Conservation (phyloP, 75 land plant genomes). For the Cupressus sempervirens region DNA sequence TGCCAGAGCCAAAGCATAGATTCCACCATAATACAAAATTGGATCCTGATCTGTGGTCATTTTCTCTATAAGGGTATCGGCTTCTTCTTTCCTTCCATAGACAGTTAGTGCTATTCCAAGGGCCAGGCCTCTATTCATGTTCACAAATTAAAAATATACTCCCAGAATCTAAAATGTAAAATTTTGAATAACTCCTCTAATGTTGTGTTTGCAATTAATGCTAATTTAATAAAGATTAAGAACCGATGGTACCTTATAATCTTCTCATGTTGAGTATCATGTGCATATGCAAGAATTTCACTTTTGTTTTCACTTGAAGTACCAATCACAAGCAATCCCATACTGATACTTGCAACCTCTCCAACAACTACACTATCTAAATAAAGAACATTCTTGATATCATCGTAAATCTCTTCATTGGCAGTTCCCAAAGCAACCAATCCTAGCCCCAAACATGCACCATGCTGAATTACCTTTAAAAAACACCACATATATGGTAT, state of each 20-base stretch:
- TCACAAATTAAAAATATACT: background rate
- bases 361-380: constrained; percentile 96
- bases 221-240: too few relatives aligned
- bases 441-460: too few relatives aligned
- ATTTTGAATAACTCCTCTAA: too few relatives aligned
- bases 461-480: too few relatives aligned
- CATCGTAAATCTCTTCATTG: too few relatives aligned
- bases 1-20: too few relatives aligned
- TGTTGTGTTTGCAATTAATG: too few relatives aligned
- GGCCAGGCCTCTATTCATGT: constrained; percentile 66
- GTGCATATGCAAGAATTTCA: constrained; percentile 98
- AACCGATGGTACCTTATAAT: constrained; percentile 58
- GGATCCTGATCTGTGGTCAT: constrained; percentile 99
- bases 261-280: constrained; percentile 98
- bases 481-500: too few relatives aligned
- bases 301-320: constrained; percentile 88
- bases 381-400: too few relatives aligned
- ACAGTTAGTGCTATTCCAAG: constrained; percentile 93
- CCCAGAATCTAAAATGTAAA: background rate
- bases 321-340: constrained; percentile 97
- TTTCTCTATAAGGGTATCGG: constrained; percentile 94
- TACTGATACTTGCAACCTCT: constrained; percentile 95
- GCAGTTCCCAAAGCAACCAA: too few relatives aligned
- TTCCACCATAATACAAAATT: constrained; percentile 93
- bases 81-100: constrained; percentile 97